A percentile compares a stretch with the other conserved stretches of the same genome.
phyloP scores from a whole-genome alignment of 129 eudicot species.

The Oenanthe sinensis region DNA sequence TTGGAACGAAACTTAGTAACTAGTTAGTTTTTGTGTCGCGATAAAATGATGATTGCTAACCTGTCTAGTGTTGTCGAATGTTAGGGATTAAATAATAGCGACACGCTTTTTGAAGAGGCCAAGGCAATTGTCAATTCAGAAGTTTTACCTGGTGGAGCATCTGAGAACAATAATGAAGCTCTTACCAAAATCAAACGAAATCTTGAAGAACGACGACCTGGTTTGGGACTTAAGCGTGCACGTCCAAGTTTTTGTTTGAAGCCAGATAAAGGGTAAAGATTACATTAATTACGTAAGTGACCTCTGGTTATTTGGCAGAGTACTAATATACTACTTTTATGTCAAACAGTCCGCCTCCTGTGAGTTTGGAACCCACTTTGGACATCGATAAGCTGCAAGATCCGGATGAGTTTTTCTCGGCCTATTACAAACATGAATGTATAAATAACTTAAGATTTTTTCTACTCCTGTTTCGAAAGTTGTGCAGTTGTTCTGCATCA shows the following conservation, averaged over 20 bases:
- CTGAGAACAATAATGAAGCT: conserved; percentile 22
- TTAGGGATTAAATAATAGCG: conserved; percentile 37
- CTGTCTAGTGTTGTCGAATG: not conserved
- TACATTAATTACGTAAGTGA: not conserved
- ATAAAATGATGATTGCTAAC: not conserved
- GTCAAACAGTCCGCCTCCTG: conserved; percentile 42
- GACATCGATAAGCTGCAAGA: conserved; percentile 39
- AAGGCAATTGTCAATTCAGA: conserved; percentile 36
- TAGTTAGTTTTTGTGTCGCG: not conserved
- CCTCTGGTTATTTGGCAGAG: not conserved
- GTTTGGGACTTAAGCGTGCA: conserved; percentile 56
- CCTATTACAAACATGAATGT: conserved; percentile 66
- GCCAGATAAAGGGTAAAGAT: conserved; percentile 45
- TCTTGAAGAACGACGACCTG: conserved; percentile 60
- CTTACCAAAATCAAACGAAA: conserved; percentile 28
- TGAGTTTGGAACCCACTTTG: conserved; percentile 39
- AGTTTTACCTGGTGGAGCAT: conserved; percentile 9
- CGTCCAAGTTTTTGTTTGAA: conserved; percentile 47
- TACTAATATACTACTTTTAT: conserved; percentile 9
- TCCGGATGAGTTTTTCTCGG: conserved; percentile 68
- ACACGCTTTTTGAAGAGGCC: conserved; percentile 53
- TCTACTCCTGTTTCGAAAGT: not conserved
- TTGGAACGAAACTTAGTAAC: not conserved
- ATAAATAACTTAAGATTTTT: conserved; percentile 2
- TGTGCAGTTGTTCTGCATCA: not conserved